Conservation (phyloP, 768 basidiomycete genomes). For the Russula emetica region DNA sequence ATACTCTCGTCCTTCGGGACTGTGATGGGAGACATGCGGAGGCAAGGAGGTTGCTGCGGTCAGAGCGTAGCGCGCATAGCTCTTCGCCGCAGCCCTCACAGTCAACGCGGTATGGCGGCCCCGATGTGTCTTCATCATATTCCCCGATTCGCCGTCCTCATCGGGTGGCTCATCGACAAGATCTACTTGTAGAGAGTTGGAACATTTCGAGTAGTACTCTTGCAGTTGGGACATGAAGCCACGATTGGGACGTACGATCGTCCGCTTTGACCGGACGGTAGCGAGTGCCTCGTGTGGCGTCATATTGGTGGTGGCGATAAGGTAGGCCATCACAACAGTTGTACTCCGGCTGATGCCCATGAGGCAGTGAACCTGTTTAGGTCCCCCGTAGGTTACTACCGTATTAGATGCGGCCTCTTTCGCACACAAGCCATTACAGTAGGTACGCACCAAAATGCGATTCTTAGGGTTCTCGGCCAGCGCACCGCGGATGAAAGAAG, state of each 20-base stretch:
- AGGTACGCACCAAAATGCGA: constrained; percentile 47
- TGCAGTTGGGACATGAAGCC: constrained; percentile 36
- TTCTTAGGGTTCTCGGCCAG: constrained; percentile 41
- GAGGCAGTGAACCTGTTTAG: constrained; percentile 66
- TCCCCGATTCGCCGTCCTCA: not conserved
- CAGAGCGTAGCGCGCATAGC: not conserved
- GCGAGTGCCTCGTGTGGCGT: constrained; percentile 31
- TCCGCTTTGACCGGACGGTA: constrained; percentile 28
- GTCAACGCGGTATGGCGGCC: not conserved
- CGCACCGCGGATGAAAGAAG: constrained; percentile 50
- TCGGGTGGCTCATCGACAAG: not conserved
- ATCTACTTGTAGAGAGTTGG: constrained; percentile 6
- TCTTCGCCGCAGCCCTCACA: not conserved
- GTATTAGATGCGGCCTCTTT: not conserved
- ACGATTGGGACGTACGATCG: constrained; percentile 33
- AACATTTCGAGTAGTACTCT: constrained; percentile 22
- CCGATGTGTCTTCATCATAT: not conserved
- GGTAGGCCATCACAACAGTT: constrained; percentile 71
- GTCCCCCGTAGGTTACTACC: not conserved
- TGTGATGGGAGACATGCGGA: not conserved
- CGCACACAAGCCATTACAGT: not conserved
- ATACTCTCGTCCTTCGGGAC: constrained; percentile 1
- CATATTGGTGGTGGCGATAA: constrained; percentile 33
- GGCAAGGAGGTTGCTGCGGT: not conserved
- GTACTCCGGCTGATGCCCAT: constrained; percentile 74